Base-by-base conservation (phyloP, 176 grass and related monocot genomes). In the Rhipidocladum racemiflorum region DNA sequence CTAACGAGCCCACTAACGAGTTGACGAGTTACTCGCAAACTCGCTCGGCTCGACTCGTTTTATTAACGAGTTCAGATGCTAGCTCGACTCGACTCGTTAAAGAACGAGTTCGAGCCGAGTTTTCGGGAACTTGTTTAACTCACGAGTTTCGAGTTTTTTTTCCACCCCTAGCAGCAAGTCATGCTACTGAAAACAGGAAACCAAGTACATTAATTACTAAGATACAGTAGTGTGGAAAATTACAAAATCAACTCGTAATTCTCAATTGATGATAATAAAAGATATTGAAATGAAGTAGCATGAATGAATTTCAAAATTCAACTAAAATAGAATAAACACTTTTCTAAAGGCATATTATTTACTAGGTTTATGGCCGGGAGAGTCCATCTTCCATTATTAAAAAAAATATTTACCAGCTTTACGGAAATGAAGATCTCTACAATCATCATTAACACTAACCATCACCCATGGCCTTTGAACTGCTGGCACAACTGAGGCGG, bases 361-460 rank as follows among this genome's bases (percentile, higher is more conserved):
- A n/a, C n/a, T n/a, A n/a, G n/a, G n/a, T n/a, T n/a, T n/a, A n/a
- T n/a, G n/a, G n/a, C n/a, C n/a, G n/a, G n/a, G n/a, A n/a, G n/a
- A n/a, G n/a, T n/a, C n/a, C n/a, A n/a, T n/a, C n/a, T n/a, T n/a
- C n/a, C n/a, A n/a, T n/a, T n/a, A n/a, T n/a, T n/a, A n/a, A n/a
- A n/a, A n/a, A n/a, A n/a, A n/a, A n/a, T 49, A 77, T 74, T 65
- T 86, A 98, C 96, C 92, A 67, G 92, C 92, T 95, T 98, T 98
- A 29, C 87, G 96, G 66, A 98, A 98, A 90, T 98, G 96, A 65
- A 98, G 89, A 62, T 98, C 90, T 91, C 87, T 86, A 57, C 87
- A 72, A 59, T 98, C 92, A 80, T 95, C 96, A 66, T 95, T 98
- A 44, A 93, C 89, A 79, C 92, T 98, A 57, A 98, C 80, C 96